These are phyloP conservation scores for Ogataea saltuana DNA, from an alignment of 805 yeast species.

Conservation along the genomic window DNA sequence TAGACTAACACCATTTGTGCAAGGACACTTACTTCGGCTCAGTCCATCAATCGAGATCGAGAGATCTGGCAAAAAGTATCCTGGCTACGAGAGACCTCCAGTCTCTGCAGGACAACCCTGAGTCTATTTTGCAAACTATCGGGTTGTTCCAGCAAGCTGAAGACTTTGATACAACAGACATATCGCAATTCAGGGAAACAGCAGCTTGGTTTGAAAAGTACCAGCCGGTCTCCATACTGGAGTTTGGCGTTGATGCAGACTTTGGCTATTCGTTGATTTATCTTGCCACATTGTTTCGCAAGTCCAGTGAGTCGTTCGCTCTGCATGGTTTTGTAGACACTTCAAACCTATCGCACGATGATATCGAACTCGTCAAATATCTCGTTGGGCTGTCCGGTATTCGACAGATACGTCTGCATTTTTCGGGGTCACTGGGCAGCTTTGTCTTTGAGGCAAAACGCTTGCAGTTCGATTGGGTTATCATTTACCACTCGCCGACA, in stretches of 20 bases:
- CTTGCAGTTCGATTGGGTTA: slow-evolving; percentile 20
- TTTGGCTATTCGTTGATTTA: slow-evolving; percentile 25
- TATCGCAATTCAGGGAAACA: slow-evolving; percentile 7
- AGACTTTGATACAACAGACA: slow-evolving; percentile 1
- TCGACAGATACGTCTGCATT: slow-evolving; percentile 15
- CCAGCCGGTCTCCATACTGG: slow-evolving; percentile 19
- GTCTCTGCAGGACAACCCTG: slow-evolving; percentile 22
- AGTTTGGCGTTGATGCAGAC: slow-evolving; percentile 24
- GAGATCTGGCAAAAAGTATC: slow-evolving; percentile 1
- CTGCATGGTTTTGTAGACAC: slow-evolving; percentile 20
- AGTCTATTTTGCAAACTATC: slow-evolving; percentile 23
- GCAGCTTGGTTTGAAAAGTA: slow-evolving; percentile 2
- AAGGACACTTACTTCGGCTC: no score
- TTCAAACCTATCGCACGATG: slow-evolving; percentile 7
- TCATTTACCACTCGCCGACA: slow-evolving; percentile 20
- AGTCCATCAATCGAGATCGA: neutral
- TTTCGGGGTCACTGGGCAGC: slow-evolving; percentile 5
- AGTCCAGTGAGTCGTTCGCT: slow-evolving; percentile 14
- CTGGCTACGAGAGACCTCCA: slow-evolving; percentile 10
- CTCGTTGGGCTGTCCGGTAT: slow-evolving; percentile 24
- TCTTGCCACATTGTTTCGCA: slow-evolving; percentile 20
- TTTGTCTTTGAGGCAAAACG: neutral
- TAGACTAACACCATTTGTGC: no score
- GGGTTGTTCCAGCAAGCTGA: slow-evolving; percentile 17
- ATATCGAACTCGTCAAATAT: slow-evolving; percentile 14